A percentile compares a stretch with the other conserved stretches of the same genome.
phyloP scores from a whole-genome alignment of 371 early-diverging fungal genomes.

The Mucor plumbeus region DNA sequence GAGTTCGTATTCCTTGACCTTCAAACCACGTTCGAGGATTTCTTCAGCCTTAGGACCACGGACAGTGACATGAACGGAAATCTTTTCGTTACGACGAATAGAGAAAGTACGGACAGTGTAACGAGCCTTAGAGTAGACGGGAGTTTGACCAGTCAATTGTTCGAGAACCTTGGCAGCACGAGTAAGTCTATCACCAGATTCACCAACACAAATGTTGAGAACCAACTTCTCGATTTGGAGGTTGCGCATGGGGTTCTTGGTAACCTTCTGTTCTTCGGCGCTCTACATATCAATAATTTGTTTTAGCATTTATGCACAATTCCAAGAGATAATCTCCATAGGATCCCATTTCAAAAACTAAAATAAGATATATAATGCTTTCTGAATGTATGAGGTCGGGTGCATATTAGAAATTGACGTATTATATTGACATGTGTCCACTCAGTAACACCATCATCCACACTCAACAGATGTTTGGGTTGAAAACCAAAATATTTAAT shows the following conservation, averaged over 20 bases:
- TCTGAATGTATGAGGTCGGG: neutral
- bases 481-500: neutral
- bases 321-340: neutral
- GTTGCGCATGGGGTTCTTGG: conserved; percentile 94
- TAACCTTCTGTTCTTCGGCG: conserved; percentile 64
- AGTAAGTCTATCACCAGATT: conserved; percentile 99
- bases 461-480: neutral
- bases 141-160: conserved; percentile 99
- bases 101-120: conserved; percentile 99
- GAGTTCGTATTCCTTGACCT: conserved; percentile 99
- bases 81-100: conserved; percentile 99
- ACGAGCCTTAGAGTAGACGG: conserved; percentile 99
- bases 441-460: neutral
- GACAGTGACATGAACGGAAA: conserved; percentile 98
- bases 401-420: neutral
- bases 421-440: neutral
- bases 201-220: conserved; percentile 99
- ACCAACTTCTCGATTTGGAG: conserved; percentile 99
- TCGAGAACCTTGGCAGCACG: conserved; percentile 99
- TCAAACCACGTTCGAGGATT: conserved; percentile 98
- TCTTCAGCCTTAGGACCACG: conserved; percentile 89
- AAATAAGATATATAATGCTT: neutral
- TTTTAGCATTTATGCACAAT: conserved; percentile 6
- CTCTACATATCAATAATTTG: conserved; percentile 48
- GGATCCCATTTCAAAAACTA: too few species aligned